Evolutionary conservation across 805 yeast genomes (phyloP).

Genomic region (Kodamaea lidongshanica): DNA sequence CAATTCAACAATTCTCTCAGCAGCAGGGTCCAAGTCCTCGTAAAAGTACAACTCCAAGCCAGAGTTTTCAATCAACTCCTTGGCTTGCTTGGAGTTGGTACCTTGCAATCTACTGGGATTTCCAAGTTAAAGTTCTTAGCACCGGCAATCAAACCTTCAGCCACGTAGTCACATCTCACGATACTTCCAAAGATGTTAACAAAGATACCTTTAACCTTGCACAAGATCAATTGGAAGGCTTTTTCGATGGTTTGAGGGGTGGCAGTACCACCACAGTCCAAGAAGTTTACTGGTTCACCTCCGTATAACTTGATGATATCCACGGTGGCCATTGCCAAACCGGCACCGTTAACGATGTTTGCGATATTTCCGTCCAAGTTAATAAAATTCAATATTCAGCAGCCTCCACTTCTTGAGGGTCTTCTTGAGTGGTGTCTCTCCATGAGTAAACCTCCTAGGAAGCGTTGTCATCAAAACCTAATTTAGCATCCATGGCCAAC

Average conservation of each 20-base stretch:
- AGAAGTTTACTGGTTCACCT: constrained; percentile 98
- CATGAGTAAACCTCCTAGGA: constrained; percentile 86
- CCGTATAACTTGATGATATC: constrained; percentile 97
- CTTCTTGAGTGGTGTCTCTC: constrained; percentile 98
- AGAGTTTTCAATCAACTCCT: constrained; percentile 74
- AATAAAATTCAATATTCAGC: constrained; percentile 88
- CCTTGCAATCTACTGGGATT: constrained; percentile 99
- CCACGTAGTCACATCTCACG: constrained; percentile 98
- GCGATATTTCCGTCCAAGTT: constrained; percentile 98
- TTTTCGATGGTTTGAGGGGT: constrained; percentile 96
- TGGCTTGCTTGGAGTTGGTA: constrained; percentile 88
- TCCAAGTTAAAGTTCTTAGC: constrained; percentile 84
- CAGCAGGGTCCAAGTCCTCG: constrained; percentile 95
- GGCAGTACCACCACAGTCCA: constrained; percentile 99
- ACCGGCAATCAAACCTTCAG: constrained; percentile 94
- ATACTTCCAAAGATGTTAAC: constrained; percentile 99
- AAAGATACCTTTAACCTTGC: constrained; percentile 88
- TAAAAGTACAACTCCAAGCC: constrained; percentile 90
- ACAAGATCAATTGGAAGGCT: constrained; percentile 88
- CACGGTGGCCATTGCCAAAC: constrained; percentile 99
- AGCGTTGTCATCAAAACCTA: constrained; percentile 96
- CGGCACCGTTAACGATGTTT: constrained; percentile 98
- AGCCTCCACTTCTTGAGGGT: constrained; percentile 94
- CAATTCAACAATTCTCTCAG: constrained; percentile 85
- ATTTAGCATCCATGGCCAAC: constrained; percentile 98